phyloP scores from a whole-genome alignment of 108 stramenopile genomes.

The Mediolabrus comicus region DNA sequence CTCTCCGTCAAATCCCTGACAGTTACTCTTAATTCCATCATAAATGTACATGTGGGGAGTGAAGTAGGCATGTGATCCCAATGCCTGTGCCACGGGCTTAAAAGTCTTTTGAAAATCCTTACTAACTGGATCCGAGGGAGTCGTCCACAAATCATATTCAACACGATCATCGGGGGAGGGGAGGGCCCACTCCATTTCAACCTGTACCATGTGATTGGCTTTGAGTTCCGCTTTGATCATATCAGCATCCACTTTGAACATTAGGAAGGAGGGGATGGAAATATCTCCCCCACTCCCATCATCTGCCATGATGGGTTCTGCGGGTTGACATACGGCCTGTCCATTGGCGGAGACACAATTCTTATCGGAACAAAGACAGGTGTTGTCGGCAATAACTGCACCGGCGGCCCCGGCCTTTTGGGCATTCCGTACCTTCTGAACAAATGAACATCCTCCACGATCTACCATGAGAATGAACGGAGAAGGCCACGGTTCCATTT shows the following conservation, averaged over 20 bases:
- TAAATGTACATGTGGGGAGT: conserved; percentile 90
- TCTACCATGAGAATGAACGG: conserved; percentile 94
- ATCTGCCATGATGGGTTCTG: conserved; percentile 97
- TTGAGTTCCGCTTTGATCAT: conserved; percentile 58
- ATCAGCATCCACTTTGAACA: conserved; percentile 88
- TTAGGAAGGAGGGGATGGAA: conserved; percentile 87
- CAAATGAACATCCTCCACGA: conserved; percentile 91
- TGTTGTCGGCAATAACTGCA: conserved; percentile 91
- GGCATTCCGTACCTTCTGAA: conserved; percentile 91
- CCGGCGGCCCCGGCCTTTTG: conserved; percentile 88
- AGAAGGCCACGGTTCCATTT: conserved; percentile 64
- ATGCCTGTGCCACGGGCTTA: conserved; percentile 58
- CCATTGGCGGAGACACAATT: conserved; percentile 38
- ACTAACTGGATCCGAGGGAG: conserved; percentile 70
- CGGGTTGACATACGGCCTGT: conserved; percentile 58
- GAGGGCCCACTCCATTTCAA: conserved; percentile 88
- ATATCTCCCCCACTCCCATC: conserved; percentile 92
- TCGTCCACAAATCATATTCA: conserved; percentile 91
- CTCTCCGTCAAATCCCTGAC: conserved; percentile 57
- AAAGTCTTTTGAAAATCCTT: conserved; percentile 70
- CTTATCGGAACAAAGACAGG: conserved; percentile 73
- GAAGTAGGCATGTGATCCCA: conserved; percentile 81
- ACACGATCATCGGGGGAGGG: conserved; percentile 88
- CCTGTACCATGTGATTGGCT: conserved; percentile 69
- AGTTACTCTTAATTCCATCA: conserved; percentile 78